Base-by-base conservation (phyloP, 768 basidiomycete species). In the Termitomyces sp. region DNA sequence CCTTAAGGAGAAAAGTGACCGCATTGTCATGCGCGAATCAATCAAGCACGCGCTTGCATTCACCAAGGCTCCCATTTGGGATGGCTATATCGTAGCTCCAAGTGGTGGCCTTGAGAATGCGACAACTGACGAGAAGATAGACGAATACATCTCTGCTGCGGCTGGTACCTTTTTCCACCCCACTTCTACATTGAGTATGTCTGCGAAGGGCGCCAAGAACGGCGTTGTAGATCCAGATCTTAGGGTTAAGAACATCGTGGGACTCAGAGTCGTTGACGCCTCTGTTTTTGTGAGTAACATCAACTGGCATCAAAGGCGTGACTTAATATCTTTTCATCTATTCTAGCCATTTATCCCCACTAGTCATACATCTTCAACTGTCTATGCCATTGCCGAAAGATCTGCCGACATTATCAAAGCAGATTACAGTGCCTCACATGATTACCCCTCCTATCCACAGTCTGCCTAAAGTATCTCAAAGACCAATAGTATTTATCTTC, bases 261-360 rank as follows among this genome's bases (percentile, higher is more conserved):
- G 70, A 30, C 58, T 75, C 9, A 62, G 73, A 24, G 63, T 74
- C 10, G 69, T 74, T 9, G 72, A 74, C 64, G 70, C 70, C n/a
- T 72, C 70, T 18, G 58, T 72, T 14, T 55, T 73, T 16, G 43
- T 42, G 24, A 50, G 56, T 57, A 10, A 26, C 16, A 14, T 22
- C 13, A 20, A 16, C 20, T 47, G 42, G 28, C 30, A 26, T 28
- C 36, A 16, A 24, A 24, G n/a, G 6, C 12, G 10, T 32, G 35
- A n/a, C 22, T 47, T 3, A 24, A 42, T 24, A 12, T 26, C 3
- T 18, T 36, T 47, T 18, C n/a, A 26, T 16, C 16, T n/a, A 18
- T 28, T 10, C 50, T 24, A 66, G 66, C 61, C 71, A 53, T 54
- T 53, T 44, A 58, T 65, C n/a, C 66, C 65, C 16, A 63, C 61